Percentiles rank a stretch among this genome's conserved stretches.
These are phyloP conservation scores for Mediolabrus comicus DNA, from an alignment of 108 stramenopile species.

Conservation along the genomic window DNA sequence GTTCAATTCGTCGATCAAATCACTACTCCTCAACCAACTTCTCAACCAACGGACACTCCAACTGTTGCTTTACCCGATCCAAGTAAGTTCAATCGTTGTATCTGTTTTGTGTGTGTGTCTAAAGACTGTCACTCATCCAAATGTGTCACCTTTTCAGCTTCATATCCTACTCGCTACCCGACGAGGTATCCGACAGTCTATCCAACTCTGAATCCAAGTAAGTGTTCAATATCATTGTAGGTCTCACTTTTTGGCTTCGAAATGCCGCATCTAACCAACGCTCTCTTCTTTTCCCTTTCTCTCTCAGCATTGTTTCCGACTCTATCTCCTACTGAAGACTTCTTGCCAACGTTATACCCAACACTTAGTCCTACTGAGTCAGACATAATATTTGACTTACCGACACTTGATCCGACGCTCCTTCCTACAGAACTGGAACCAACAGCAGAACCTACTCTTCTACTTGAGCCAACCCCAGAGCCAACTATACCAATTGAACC, in stretches of 20 bases:
- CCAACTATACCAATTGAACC: background rate
- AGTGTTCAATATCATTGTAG: background rate
- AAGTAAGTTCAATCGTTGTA: background rate
- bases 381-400: too few species aligned
- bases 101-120: background rate
- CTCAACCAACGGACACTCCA: background rate
- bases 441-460: background rate
- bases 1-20: background rate
- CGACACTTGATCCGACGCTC: too few species aligned
- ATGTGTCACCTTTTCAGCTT: background rate
- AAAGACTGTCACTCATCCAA: background rate
- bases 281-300: background rate
- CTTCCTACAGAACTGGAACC: background rate
- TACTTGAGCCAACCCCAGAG: background rate
- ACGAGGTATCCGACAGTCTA: background rate
- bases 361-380: too few species aligned
- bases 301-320: background rate
- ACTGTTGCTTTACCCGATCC: background rate
- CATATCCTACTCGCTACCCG: background rate
- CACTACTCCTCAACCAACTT: background rate
- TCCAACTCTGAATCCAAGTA: constrained; percentile 2
- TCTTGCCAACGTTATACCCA: background rate
- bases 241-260: too few species aligned
- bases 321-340: background rate
- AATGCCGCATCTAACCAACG: too few species aligned